Base-by-base conservation (phyloP, 352 stramenopile genomes). In the Pythium volutum region DNA sequence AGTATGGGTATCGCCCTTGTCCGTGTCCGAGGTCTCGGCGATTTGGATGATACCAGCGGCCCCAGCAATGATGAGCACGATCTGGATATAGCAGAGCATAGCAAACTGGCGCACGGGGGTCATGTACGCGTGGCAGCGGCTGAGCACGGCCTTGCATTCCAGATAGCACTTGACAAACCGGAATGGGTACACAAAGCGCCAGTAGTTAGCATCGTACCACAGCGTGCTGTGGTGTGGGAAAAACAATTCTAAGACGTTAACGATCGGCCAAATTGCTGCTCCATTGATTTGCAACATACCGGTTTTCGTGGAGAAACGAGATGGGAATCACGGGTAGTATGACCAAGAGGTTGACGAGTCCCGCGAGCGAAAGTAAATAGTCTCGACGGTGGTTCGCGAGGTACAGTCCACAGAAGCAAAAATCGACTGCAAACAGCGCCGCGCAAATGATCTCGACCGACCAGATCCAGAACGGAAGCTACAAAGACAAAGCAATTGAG, bases 141-240 rank as follows among this genome's bases (percentile, higher is more conserved):
- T 89, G 41, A 93, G 71, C 52, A 95, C 81, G 11, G 81, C 79
- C 57, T 79, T 84, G 43, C 76, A 75, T 45, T 88, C 79, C 9
- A 91, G 38, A 64, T 95, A 95, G 59, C 81, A 89, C 74, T 92
- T 89, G 65, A 85, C 69, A 49, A 95, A 93, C 7, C 85, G 85
- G n/a, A 84, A 50, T 1, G 85, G 85, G 69, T 95, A 95, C 18
- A 95, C 61, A 48, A 95, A 95, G 43, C 83, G 79, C 81, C 81
- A 93, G 71, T 83, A 84, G 27, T 77, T 80, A 16, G 74, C 74
- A 26, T 76, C 79, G 39, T 89, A 89, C 85, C 85, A 94, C 16
- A 93, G 71, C 4, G 85, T 91, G 58, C 84, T 91, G 47, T 20
- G 22, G 4, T 20, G 8, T 10, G 60, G 4, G 11, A 33, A 10